Base-by-base conservation (phyloP, 495 filamentous ascomycete species). In the Aspergillus nidulans region DNA sequence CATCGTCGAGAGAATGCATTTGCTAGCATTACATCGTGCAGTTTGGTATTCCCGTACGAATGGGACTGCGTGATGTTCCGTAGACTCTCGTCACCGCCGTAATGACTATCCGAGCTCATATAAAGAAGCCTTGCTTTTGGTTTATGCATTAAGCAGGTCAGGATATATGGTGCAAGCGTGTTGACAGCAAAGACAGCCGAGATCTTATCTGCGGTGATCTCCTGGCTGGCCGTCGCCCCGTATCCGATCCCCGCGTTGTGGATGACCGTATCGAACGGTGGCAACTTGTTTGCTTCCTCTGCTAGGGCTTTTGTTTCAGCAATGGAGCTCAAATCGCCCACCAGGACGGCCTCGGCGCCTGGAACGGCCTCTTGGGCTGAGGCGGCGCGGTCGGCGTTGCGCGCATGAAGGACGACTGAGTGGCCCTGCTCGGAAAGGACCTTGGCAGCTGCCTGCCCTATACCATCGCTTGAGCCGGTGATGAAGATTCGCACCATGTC, bases 401-500 rank as follows among this genome's bases (percentile, higher is more conserved):
- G 78, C 1, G 80, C 81, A 60, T 86, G 82, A 0, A 85, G 71
- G 48, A 77, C 72, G 48, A 85, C 81, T 4, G 70, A 61, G 65
- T 85, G 80, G 40, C 81, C 80, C 30, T 71, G 69, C 2, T 75
- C 63, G 40, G 76, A 46, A 23, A 85, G 79, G 26, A 65, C 52
- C 53, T 76, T 75, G 39, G 81, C 82, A 0, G 76, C 71, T 4
- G 72, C 69, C 32, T 68, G 75, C 54, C 81, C 82, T 24, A 84
- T 74, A 23, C 68, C 68, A 53, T 71, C 68, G 55, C 61, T 71
- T 26, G 68, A 71, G 55, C 81, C 81, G 55, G 81, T 84, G 42
- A 84, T 81, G 64, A 83, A 78, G 55, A 84, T 77, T 12, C 79
- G 79, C 2, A 68, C 71, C 78, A 82, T 82, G n/a, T 5, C 38